phyloP scores from a whole-genome alignment of 2,329 filamentous ascomycete species.

The Incumbomyces delicatus region DNA sequence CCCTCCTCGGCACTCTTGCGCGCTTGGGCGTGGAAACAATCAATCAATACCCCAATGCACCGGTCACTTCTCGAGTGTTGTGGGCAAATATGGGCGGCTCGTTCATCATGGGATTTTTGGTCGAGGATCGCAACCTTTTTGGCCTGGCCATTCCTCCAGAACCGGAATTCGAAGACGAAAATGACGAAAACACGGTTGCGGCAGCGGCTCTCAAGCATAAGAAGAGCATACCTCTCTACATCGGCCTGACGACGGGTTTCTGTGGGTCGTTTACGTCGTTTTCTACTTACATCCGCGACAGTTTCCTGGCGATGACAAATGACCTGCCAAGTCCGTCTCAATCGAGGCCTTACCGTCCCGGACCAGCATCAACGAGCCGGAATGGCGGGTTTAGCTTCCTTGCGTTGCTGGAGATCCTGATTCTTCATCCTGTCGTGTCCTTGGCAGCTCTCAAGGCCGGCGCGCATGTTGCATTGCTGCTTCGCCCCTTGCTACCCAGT shows the following conservation, averaged over 20 bases:
- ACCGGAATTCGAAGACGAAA: constrained; percentile 25
- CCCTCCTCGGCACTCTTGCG: constrained; percentile 68
- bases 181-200: constrained; percentile 44
- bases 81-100: constrained; percentile 81
- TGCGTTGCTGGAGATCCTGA: constrained; percentile 60
- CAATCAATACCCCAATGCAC: constrained; percentile 66
- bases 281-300: constrained; percentile 70
- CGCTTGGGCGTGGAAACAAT: constrained; percentile 66
- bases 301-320: constrained; percentile 66
- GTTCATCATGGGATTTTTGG: constrained; percentile 68
- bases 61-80: constrained; percentile 59
- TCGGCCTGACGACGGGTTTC: constrained; percentile 74
- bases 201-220: constrained; percentile 36
- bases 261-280: constrained; percentile 82
- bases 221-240: constrained; percentile 74
- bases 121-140: constrained; percentile 65
- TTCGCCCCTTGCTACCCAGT: constrained; percentile 49
- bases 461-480: constrained; percentile 57
- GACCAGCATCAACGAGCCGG: constrained; percentile 32
- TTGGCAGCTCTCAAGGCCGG: constrained; percentile 59
- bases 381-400: constrained; percentile 68
- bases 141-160: constrained; percentile 36
- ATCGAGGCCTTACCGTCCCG: constrained; percentile 30
- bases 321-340: constrained; percentile 44
- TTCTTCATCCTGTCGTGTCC: constrained; percentile 59